Evolutionary conservation across 1,284 basidiomycete genomes (phyloP).

Genomic region (Tremellales sp.): DNA sequence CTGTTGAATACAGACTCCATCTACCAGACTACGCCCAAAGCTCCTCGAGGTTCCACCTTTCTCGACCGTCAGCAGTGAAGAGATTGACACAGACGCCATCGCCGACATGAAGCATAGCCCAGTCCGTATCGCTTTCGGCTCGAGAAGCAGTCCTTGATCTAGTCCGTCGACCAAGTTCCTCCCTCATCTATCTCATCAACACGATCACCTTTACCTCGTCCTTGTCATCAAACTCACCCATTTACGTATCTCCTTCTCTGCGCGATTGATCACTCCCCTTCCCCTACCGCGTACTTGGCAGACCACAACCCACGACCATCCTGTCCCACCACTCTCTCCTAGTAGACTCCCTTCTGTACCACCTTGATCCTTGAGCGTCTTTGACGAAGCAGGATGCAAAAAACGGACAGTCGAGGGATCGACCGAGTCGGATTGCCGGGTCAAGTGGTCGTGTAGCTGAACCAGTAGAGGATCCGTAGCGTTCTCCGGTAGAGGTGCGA

Average conservation of each 20-base stretch:
- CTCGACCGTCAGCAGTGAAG: constrained; percentile 25
- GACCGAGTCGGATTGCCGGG: neutral
- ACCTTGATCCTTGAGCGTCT: neutral
- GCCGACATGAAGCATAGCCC: constrained; percentile 25
- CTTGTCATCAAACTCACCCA: constrained; percentile 21
- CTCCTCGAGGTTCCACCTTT: constrained; percentile 26
- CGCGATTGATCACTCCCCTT: constrained; percentile 24
- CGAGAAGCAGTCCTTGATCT: constrained; percentile 4
- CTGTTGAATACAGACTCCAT: neutral
- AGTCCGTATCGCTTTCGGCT: constrained; percentile 22
- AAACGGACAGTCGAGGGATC: constrained; percentile 6
- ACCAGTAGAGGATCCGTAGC: neutral
- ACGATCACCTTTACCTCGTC: neutral
- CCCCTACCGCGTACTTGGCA: constrained; percentile 26
- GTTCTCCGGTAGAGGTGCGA: neutral
- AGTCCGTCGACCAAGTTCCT: neutral
- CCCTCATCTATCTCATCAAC: neutral
- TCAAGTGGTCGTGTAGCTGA: constrained; percentile 1
- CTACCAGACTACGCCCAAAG: constrained; percentile 12
- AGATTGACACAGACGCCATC: constrained; percentile 23
- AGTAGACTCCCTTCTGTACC: constrained; percentile 6
- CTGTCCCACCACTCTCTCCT: constrained; percentile 7
- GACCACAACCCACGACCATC: constrained; percentile 30
- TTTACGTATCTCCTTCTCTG: constrained; percentile 25
- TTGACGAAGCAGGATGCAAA: constrained; percentile 4